These are phyloP conservation scores for Pycnococcus provasolii DNA, from an alignment of 139 green algal species.

Conservation along the genomic window DNA sequence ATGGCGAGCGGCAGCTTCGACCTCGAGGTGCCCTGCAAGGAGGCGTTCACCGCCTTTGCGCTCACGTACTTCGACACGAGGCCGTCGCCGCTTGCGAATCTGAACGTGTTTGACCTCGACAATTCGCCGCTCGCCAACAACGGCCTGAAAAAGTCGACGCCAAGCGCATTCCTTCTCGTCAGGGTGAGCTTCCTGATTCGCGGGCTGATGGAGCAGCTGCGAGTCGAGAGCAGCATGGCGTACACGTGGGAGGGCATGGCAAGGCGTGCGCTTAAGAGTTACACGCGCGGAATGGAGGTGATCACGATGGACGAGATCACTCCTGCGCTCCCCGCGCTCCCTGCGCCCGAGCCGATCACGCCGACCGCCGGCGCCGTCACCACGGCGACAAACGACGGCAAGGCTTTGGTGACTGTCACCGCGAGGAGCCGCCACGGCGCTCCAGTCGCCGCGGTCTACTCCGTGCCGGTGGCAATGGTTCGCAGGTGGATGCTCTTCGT, in stretches of 20 bases:
- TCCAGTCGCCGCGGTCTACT: no score
- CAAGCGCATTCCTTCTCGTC: constrained; percentile 4
- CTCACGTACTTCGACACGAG: constrained; percentile 24
- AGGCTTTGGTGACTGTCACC: no score
- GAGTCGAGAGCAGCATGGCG: constrained; percentile 3
- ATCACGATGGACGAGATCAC: no score
- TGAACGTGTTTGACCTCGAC: constrained; percentile 23
- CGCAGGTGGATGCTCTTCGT: no score
- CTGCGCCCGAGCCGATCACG: no score
- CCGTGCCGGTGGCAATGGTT: no score
- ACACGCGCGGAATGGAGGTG: no score
- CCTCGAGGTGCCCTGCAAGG: background rate
- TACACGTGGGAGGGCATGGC: constrained; percentile 6
- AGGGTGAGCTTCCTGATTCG: constrained; percentile 16
- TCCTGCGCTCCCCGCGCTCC: no score
- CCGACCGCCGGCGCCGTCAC: no score
- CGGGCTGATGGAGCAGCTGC: constrained; percentile 10
- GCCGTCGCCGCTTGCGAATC: constrained; percentile 13
- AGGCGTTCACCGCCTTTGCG: constrained; percentile 10
- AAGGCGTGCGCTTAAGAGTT: background rate
- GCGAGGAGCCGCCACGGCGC: no score
- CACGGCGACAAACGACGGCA: no score
- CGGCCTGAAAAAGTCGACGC: no score
- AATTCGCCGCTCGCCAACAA: constrained; percentile 13
- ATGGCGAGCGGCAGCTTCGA: constrained; percentile 10